Conservation (phyloP, 2,329 filamentous ascomycete genomes). For the Colletotrichum tropicale region DNA sequence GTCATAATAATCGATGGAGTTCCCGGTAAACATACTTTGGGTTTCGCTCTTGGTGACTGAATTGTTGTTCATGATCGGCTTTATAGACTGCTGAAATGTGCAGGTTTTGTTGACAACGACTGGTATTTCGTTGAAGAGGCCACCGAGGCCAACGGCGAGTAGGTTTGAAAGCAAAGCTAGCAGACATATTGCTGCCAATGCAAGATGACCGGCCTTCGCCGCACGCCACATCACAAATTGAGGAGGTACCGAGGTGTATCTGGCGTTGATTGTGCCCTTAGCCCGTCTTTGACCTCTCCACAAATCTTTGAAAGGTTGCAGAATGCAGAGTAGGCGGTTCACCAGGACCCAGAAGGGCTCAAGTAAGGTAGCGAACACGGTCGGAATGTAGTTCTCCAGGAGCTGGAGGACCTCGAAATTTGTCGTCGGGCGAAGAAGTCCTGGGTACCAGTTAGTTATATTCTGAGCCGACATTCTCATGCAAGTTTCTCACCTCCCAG, state of each 20-base stretch:
- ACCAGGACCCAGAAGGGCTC: conserved; percentile 63
- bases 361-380: conserved; percentile 55
- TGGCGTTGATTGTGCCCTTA: conserved; percentile 40
- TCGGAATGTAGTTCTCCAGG: conserved; percentile 56
- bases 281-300: conserved; percentile 38
- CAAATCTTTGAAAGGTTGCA: conserved; percentile 60
- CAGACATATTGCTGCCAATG: conserved; percentile 50
- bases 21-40: too few species aligned
- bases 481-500: too few species aligned
- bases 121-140: too few species aligned
- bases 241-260: conserved; percentile 60
- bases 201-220: conserved; percentile 43
- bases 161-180: conserved; percentile 57
- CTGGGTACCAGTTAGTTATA: too few species aligned
- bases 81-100: too few species aligned
- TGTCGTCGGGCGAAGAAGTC: conserved; percentile 25
- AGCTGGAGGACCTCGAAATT: conserved; percentile 41
- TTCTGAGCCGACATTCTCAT: too few species aligned
- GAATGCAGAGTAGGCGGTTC: conserved; percentile 55
- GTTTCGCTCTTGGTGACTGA: too few species aligned
- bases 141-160: conserved; percentile 44
- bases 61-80: too few species aligned
- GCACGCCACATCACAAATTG: conserved; percentile 55
- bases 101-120: too few species aligned
- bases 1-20: too few species aligned